These are phyloP conservation scores for Thalassiosira mediterranea DNA, from an alignment of 352 stramenopile species.

Conservation along the genomic window DNA sequence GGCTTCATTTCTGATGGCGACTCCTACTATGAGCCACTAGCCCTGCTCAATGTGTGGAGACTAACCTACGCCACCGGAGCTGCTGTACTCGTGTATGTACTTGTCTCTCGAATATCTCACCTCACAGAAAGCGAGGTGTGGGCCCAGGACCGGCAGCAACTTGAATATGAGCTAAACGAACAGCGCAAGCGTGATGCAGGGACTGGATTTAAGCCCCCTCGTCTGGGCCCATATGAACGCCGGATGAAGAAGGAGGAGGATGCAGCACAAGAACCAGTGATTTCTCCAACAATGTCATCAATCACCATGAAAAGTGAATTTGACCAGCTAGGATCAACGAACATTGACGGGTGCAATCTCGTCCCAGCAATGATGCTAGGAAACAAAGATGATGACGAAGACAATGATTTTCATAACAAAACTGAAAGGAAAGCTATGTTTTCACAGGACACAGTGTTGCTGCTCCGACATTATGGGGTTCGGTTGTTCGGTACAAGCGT, in stretches of 20 bases:
- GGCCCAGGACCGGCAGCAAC: slow-evolving; percentile 51
- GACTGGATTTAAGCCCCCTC: no score
- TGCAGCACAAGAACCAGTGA: no score
- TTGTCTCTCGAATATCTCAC: slow-evolving; percentile 59
- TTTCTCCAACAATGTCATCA: no score
- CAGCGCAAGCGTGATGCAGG: slow-evolving; percentile 1
- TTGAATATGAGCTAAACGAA: neutral
- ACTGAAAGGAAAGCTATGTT: neutral
- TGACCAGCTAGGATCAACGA: no score
- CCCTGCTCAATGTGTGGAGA: slow-evolving; percentile 71
- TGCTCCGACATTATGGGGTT: slow-evolving; percentile 69
- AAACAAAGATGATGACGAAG: slow-evolving; percentile 9
- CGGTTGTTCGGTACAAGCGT: slow-evolving; percentile 71
- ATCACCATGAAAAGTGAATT: no score
- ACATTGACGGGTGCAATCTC: neutral
- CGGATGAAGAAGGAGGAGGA: no score
- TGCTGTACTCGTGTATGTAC: slow-evolving; percentile 64
- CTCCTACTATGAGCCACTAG: slow-evolving; percentile 12
- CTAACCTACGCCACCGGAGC: slow-evolving; percentile 72
- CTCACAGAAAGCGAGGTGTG: slow-evolving; percentile 77
- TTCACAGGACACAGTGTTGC: slow-evolving; percentile 10
- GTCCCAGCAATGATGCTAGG: slow-evolving; percentile 26
- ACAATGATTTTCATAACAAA: neutral
- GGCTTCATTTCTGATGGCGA: slow-evolving; percentile 21
- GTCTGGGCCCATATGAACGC: no score